Evolutionary conservation across 441 rosid species (phyloP), one percentile per base, ranked within the genome.

Genomic region (Euphorbia celastroides): DNA sequence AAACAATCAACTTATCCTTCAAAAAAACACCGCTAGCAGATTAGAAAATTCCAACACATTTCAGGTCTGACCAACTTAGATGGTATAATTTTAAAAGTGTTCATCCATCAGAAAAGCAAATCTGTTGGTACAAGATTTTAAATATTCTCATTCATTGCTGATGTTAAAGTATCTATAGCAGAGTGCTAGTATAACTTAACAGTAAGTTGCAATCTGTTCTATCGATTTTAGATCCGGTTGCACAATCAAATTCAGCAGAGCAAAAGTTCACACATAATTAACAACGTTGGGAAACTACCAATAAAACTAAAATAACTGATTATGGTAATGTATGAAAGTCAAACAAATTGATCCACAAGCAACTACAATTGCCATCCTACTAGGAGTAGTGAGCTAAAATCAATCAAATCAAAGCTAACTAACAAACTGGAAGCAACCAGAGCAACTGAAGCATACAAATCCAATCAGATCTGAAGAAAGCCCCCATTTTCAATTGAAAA

Each of bases 41-140:
- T 41, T 64, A 34, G 22, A 41, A 20, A 52, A 52, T 54, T 59
- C 46, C 28, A 50, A 46, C 17, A 10, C 27, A 62, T 10, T 62
- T 64, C 68, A 72, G 62, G 41, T 68, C 72, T 55, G 60, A 66
- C 69, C 71, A 75, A 57, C 60, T 64, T 58, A 56, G 17, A 17
- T 48, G 30, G 34, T 19, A 44, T 27, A 7, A n/a, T 0, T 0
- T 16, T 10, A 19, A 10, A n/a, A 32, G 12, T 26, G 46, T 58
- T 20, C 64, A 67, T 13, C 11, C 23, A 57, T 30, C 31, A 44
- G 48, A 57, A 58, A 67, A 57, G 55, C 57, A 44, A 13, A 19
- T 51, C 14, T 32, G 16, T 16, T 51, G 20, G 9, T n/a, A n/a
- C 9, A n/a, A 0, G 0, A 20, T 26, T 16, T 57, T 57, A 12